phyloP scores from a whole-genome alignment of 23 red algal genomes.

The Gracilariopsis chorda region DNA sequence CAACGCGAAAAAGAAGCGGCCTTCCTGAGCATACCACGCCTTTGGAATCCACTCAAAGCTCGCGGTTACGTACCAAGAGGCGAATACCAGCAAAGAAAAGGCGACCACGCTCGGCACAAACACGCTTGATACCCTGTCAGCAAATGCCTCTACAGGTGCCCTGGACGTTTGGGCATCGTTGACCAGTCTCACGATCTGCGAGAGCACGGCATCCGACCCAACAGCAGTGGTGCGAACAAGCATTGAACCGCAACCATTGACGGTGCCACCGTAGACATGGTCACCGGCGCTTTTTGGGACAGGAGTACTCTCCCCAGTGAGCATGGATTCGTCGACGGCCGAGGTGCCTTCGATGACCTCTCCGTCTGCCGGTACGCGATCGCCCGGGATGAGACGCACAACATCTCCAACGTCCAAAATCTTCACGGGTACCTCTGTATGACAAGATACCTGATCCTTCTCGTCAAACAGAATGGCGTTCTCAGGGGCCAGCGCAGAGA shows the following conservation, averaged over 20 bases:
- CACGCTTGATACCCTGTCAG: conserved; percentile 80
- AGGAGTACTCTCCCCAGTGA: conserved; percentile 92
- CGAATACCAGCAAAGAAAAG: conserved; percentile 63
- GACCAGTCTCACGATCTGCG: conserved; percentile 88
- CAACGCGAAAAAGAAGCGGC: conserved; percentile 79
- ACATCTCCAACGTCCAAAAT: conserved; percentile 75
- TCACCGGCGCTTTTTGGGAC: conserved; percentile 78
- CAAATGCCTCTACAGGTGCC: conserved; percentile 81
- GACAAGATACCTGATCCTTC: conserved; percentile 18
- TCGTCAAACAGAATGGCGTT: conserved; percentile 57
- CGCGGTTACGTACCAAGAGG: conserved; percentile 67
- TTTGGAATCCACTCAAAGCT: conserved; percentile 45
- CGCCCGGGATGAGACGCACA: conserved; percentile 76
- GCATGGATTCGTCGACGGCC: conserved; percentile 87
- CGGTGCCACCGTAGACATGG: conserved; percentile 73
- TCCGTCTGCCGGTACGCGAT: conserved; percentile 78
- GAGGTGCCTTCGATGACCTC: conserved; percentile 70
- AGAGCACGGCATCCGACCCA: conserved; percentile 65
- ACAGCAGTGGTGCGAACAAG: conserved; percentile 78
- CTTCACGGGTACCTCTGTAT: conserved; percentile 64
- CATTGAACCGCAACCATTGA: conserved; percentile 76
- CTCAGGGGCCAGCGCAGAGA: conserved; percentile 56
- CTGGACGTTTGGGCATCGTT: conserved; percentile 85
- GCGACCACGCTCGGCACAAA: conserved; percentile 87
- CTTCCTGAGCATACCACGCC: conserved; percentile 74